Base-by-base conservation (phyloP, 1,284 basidiomycete species). In the Garcileccinum viscosum region DNA sequence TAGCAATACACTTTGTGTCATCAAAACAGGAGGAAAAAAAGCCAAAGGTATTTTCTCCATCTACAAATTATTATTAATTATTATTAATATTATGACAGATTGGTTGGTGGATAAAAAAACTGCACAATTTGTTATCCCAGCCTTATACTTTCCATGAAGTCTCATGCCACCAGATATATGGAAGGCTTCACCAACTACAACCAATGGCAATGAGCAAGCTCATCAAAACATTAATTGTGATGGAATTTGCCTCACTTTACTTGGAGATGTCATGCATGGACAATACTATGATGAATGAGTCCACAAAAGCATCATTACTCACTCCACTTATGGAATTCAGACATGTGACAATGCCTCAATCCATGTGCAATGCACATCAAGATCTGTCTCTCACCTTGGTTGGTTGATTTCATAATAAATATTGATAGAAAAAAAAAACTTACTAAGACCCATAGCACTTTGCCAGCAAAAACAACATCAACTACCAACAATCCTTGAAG, bases 151-250 rank as follows among this genome's bases (percentile, higher is more conserved):
- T 11, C 47, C 63, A 27, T 3, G 5, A 1, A 71, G 68, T 17
- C 42, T 67, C 2, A 69, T 71, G 53, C 64, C 68, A 1, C 2
- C 58, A 4, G 17, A 67, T 0, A 4, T 70, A 0, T 69, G 66
- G 47, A 63, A 70, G 14, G 69, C 64, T 5, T 70, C 5, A 4
- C 64, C 62, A 27, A 62, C 62, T 7, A 70, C 67, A 58, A 69
- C 64, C 44, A 70, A 70, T 27, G 33, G 68, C 3, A 70, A 69
- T 65, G 63, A 70, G 14, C 67, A 70, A 37, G 67, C 63, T 1
- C 67, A 70, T 24, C 5, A 2, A 2, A 69, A 59, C 7, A 69
- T 70, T 4, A 70, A 70, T 37, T 30, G 24, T 0, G 37, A 70
- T 65, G 63, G 60, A 5, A 65, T 40, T 1, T 40, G 37, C 17